phyloP scores from a whole-genome alignment of 805 yeast species.

The Teunomyces tritomae region DNA sequence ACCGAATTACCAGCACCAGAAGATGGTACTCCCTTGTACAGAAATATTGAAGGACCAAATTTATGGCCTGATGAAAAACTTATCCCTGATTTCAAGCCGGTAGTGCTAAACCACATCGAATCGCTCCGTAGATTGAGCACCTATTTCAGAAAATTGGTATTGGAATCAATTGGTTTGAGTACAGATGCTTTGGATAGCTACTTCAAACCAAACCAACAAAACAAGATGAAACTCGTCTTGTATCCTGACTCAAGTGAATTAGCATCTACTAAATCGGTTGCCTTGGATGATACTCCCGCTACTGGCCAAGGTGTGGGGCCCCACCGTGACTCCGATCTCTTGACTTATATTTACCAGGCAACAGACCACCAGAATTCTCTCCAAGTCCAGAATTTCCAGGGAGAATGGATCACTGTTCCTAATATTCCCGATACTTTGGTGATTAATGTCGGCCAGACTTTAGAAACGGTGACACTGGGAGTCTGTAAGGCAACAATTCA shows the following conservation, averaged over 20 bases:
- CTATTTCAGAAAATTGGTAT: constrained; percentile 44
- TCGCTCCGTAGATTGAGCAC: constrained; percentile 46
- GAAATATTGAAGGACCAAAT: constrained; percentile 57
- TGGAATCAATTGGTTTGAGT: constrained; percentile 54
- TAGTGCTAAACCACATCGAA: constrained; percentile 41
- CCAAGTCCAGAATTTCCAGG: constrained; percentile 54
- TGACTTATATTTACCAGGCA: constrained; percentile 61
- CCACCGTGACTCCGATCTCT: constrained; percentile 63
- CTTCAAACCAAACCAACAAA: constrained; percentile 51
- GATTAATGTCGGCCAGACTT: constrained; percentile 59
- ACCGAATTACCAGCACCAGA: constrained; percentile 47
- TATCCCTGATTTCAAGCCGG: constrained; percentile 44
- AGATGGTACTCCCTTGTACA: constrained; percentile 39
- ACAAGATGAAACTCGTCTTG: constrained; percentile 53
- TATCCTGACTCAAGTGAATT: constrained; percentile 48
- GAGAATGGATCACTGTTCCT: constrained; percentile 56
- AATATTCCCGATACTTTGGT: constrained; percentile 49
- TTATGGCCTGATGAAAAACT: constrained; percentile 45
- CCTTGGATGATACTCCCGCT: constrained; percentile 26
- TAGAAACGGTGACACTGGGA: constrained; percentile 58
- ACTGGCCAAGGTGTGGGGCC: constrained; percentile 57
- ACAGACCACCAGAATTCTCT: constrained; percentile 46
- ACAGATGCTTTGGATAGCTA: constrained; percentile 43
- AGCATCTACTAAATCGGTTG: constrained; percentile 18
- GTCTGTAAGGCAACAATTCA: constrained; percentile 61